Evolutionary conservation across 2,329 filamentous ascomycete genomes (phyloP).

Genomic region (Trichoderma brevicompactum): DNA sequence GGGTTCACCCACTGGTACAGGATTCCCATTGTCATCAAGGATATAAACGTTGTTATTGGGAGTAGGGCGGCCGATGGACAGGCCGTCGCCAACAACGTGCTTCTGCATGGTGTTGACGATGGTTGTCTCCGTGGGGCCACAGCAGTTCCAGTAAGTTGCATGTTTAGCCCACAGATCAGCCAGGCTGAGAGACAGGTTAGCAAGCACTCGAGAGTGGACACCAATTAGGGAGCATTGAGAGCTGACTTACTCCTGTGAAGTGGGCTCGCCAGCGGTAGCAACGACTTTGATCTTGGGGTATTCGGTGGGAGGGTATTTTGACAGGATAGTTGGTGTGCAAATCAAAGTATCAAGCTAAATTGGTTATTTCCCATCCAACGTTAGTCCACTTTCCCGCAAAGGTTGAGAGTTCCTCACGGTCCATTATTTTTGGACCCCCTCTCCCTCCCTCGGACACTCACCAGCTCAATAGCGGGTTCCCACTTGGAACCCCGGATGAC

Average conservation of each 20-base stretch:
- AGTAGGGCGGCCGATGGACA: slow-evolving; percentile 60
- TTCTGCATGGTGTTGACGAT: slow-evolving; percentile 62
- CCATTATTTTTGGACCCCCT: background rate
- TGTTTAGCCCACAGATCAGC: slow-evolving; percentile 60
- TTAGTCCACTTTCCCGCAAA: slow-evolving; percentile 8
- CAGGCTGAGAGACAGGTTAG: slow-evolving; percentile 38
- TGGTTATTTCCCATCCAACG: background rate
- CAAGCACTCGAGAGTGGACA: background rate
- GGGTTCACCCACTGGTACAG: slow-evolving; percentile 51
- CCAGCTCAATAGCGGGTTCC: slow-evolving; percentile 51
- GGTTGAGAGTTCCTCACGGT: background rate
- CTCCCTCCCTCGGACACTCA: slow-evolving; percentile 36
- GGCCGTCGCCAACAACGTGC: slow-evolving; percentile 50
- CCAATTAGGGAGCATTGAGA: background rate
- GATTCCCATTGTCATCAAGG: slow-evolving; percentile 51
- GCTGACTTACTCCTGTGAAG: slow-evolving; percentile 46
- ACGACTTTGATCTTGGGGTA: slow-evolving; percentile 58
- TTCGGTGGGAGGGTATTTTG: slow-evolving; percentile 51
- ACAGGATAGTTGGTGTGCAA: slow-evolving; percentile 59
- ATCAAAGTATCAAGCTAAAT: slow-evolving; percentile 56
- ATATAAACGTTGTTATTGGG: slow-evolving; percentile 63
- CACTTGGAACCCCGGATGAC: slow-evolving; percentile 56
- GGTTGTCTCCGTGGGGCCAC: slow-evolving; percentile 63
- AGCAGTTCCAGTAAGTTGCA: slow-evolving; percentile 59
- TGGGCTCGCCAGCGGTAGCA: slow-evolving; percentile 61